A percentile compares a stretch with the other conserved stretches of the same genome.
phyloP scores from a whole-genome alignment of 345 rosid species.

The Nephelium lappaceum region DNA sequence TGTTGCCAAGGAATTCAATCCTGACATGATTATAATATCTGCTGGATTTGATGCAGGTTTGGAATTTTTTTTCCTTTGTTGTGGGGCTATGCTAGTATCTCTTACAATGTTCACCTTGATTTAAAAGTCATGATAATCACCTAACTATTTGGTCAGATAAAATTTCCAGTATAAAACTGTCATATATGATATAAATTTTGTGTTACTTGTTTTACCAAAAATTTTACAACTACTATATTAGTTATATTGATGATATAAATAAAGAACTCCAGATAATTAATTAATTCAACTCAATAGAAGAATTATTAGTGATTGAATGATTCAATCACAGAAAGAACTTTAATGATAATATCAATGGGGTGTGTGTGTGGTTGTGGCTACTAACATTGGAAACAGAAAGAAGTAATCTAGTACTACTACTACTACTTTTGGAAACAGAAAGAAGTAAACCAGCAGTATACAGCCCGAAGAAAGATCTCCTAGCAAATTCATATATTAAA shows the following conservation, averaged over 20 bases:
- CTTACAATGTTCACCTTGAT: background rate
- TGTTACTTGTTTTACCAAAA: background rate
- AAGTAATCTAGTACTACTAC: too few species aligned
- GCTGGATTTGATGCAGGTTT: constrained; percentile 99
- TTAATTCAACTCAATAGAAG: background rate
- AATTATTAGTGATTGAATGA: background rate
- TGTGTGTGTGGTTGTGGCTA: too few species aligned
- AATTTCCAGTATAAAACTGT: background rate
- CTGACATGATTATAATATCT: constrained; percentile 75
- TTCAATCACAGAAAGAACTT: background rate
- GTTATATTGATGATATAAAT: background rate
- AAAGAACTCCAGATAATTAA: background rate
- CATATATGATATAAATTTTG: background rate
- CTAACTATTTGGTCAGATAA: background rate
- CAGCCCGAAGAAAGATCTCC: too few species aligned
- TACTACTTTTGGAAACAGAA: too few species aligned
- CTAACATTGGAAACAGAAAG: too few species aligned
- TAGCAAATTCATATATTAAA: too few species aligned
- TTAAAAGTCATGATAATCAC: constrained; percentile 2
- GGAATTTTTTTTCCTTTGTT: constrained; percentile 7
- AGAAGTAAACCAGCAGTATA: too few species aligned
- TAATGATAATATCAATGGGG: too few species aligned
- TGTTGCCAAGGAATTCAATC: constrained; percentile 75
- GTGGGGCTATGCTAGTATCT: background rate
- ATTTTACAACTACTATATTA: background rate